phyloP scores from a whole-genome alignment of 768 basidiomycete genomes.

The Pleurotus tuber-regium region DNA sequence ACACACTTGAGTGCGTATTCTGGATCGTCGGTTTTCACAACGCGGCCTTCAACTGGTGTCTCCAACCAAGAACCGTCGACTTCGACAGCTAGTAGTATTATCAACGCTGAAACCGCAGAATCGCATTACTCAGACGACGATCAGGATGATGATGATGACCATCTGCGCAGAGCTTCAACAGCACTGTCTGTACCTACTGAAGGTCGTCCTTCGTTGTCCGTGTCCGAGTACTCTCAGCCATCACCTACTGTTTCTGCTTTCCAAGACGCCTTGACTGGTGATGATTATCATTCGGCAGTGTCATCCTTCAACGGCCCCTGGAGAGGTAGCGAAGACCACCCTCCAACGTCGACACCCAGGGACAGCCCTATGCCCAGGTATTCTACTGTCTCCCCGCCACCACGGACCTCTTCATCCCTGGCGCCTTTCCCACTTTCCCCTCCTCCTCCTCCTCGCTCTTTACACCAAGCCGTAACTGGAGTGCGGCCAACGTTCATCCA shows the following conservation, averaged over 20 bases:
- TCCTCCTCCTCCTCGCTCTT: conserved; percentile 51
- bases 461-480: conserved; percentile 1
- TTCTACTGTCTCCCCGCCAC: conserved; percentile 53
- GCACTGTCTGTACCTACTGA: conserved; percentile 44
- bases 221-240: conserved; percentile 66
- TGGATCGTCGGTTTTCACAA: conserved; percentile 22
- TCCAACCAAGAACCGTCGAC: conserved; percentile 15
- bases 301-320: conserved; percentile 25
- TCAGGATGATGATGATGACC: conserved; percentile 29
- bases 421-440: conserved; percentile 55
- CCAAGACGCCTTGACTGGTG: conserved; percentile 50
- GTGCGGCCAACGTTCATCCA: conserved; percentile 10
- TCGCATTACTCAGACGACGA: conserved; percentile 39
- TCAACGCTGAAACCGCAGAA: conserved; percentile 22
- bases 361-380: conserved; percentile 31
- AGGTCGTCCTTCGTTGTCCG: conserved; percentile 58
- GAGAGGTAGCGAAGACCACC: conserved; percentile 24
- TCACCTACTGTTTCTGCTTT: conserved; percentile 85
- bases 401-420: conserved; percentile 63
- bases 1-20: conserved; percentile 26
- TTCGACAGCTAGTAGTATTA: conserved; percentile 1
- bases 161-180: conserved; percentile 42
- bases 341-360: conserved; percentile 14
- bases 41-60: conserved; percentile 12
- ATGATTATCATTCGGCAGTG: conserved; percentile 19